Base-by-base conservation (phyloP, 1,284 basidiomycete genomes). In the Takashimella koratensis region DNA sequence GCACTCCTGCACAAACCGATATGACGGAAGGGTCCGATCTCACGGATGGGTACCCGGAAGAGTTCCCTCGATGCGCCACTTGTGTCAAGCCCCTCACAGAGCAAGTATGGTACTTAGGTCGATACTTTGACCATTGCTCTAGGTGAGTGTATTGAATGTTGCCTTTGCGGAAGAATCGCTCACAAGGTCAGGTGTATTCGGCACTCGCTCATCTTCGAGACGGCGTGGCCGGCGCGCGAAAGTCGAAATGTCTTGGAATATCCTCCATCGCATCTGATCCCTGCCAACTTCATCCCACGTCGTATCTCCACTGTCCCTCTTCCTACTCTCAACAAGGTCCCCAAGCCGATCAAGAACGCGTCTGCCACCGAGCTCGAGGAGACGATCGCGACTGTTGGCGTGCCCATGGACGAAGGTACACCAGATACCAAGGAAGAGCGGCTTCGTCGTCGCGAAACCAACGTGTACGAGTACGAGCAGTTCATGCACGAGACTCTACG, bases 141-240 rank as follows among this genome's bases (percentile, higher is more conserved):
- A 61, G 71, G 69, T 71, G 45, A 49, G 65, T 57, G 23, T 3
- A 5, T 20, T 45, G 12, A 27, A 11, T 21, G 5, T 11, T 45
- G 30, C 21, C 5, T 2, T 46, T n/a, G 19, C 19, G 5, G 36
- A 47, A 6, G 44, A n/a, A n/a, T 41, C 5, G 24, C 27, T 43
- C 6, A 23, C 25, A 24, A 21, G 5, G 6, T 19, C 43, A 71
- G 68, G 22, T 74, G 72, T 47, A 59, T 64, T n/a, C 70, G 71
- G n/a, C 72, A 74, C 47, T 63, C 71, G 1, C 59, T 74, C 10
- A 67, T 73, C 47, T 74, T 68, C 45, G 58, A 64, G 26, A 45
- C 72, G 12, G 68, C 68, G 0, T 74, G 72, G 72, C 72, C 72
- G 0, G 66, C 67, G 0, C 70, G 68, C 36, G 47, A 55, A 11